These are phyloP conservation scores for Zygosaccharomyces sapae DNA, from an alignment of 1,139 yeast species.

Conservation along the genomic window DNA sequence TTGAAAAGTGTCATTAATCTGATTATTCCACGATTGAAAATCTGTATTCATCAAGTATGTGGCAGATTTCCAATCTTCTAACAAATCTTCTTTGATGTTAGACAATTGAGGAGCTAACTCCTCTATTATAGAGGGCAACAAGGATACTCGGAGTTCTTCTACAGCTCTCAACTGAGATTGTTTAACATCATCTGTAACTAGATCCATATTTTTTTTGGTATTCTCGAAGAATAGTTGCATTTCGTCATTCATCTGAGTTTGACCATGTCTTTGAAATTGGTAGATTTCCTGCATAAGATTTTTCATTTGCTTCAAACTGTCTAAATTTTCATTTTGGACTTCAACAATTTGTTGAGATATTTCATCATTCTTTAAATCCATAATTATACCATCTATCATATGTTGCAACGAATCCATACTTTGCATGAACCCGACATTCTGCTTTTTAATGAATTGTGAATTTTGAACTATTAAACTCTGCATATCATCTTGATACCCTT, in stretches of 20 bases:
- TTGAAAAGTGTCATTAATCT: conserved; percentile 11
- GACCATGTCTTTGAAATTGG: conserved; percentile 6
- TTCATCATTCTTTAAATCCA: conserved; percentile 13
- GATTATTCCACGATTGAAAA: conserved; percentile 15
- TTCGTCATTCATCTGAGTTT: conserved; percentile 10
- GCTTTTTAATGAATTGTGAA: conserved; percentile 9
- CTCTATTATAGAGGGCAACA: conserved; percentile 7
- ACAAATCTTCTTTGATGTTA: conserved; percentile 11
- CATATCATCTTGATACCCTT: conserved; percentile 15
- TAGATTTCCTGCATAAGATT: conserved; percentile 9
- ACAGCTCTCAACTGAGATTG: conserved; percentile 8
- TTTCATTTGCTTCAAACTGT: conserved; percentile 12
- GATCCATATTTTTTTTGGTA: conserved; percentile 3
- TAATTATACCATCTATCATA: conserved; percentile 11
- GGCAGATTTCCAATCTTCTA: conserved; percentile 16
- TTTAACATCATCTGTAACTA: conserved; percentile 9
- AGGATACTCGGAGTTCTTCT: conserved; percentile 9
- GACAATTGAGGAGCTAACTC: conserved; percentile 9
- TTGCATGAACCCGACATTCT: conserved; percentile 13
- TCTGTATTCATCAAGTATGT: conserved; percentile 12
- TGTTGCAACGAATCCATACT: conserved; percentile 9
- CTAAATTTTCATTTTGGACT: conserved; percentile 14
- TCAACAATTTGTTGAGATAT: conserved; percentile 13
- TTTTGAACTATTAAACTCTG: conserved; percentile 8
- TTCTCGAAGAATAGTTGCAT: conserved; percentile 10